Evolutionary conservation across 768 basidiomycete species (phyloP).

Genomic region (Trametes villosa): DNA sequence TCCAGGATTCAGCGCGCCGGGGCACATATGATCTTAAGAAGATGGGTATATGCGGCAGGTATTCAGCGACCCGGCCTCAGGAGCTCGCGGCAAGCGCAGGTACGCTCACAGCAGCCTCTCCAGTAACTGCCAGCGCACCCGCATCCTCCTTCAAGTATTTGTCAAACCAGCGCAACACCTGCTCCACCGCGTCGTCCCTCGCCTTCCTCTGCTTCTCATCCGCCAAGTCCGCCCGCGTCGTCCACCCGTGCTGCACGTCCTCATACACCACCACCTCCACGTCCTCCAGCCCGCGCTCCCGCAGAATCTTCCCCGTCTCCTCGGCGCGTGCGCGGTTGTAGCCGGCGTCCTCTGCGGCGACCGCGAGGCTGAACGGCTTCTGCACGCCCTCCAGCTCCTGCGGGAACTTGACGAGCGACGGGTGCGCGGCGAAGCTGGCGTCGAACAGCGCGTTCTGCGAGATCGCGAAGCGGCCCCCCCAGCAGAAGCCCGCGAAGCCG

Average conservation of each 20-base stretch:
- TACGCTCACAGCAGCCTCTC: too few relatives aligned
- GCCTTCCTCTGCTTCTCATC: conserved; percentile 23
- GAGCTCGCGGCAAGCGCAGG: too few relatives aligned
- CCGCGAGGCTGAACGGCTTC: conserved; percentile 25
- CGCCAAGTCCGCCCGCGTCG: conserved; percentile 18
- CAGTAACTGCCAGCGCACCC: background rate
- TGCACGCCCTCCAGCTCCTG: conserved; percentile 20
- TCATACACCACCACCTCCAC: conserved; percentile 27
- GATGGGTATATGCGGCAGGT: too few relatives aligned
- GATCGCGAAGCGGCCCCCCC: conserved; percentile 30
- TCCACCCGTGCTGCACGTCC: conserved; percentile 27
- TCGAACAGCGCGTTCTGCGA: conserved; percentile 26
- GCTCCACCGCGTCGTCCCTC: conserved; percentile 25
- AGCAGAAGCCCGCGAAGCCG: conserved; percentile 30
- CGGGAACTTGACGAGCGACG: conserved; percentile 25
- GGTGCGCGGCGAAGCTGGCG: conserved; percentile 26
- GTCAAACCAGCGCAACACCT: conserved; percentile 23
- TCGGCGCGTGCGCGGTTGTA: conserved; percentile 13
- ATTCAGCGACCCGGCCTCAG: too few relatives aligned
- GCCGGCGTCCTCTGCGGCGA: conserved; percentile 12
- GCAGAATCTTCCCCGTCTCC: conserved; percentile 23
- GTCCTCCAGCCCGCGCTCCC: conserved; percentile 16
- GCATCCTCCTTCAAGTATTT: conserved; percentile 13
- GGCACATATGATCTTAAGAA: too few relatives aligned
- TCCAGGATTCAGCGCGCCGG: too few relatives aligned